Evolutionary conservation across 768 basidiomycete species (phyloP), one percentile per base, ranked within the genome.

Genomic region (Galerina sulciceps): DNA sequence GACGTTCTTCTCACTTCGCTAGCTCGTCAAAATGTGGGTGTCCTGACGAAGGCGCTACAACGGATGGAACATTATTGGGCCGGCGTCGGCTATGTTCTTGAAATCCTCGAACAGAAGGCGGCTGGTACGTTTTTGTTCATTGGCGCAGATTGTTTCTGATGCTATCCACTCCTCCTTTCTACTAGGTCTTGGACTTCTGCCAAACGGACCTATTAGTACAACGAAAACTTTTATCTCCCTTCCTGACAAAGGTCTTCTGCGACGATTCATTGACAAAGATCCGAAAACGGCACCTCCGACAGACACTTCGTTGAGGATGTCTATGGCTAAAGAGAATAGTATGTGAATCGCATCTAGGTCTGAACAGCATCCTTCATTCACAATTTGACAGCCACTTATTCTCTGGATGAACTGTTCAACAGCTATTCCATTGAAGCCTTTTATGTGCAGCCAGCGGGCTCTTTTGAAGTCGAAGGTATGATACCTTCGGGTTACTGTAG

Each of bases 31-130:
- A 52, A 52, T 40, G 50, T 52, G 10, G 50, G 50, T 37, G 50
- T 52, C 1, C 35, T 52, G 10, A 38, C 34, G 13, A 52, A 52
- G 50, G 50, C 50, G 10, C 18, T 52, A 13, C 26, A 52, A 14
- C 26, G 50, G 10, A 52, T 52, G 50, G 50, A 52, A 40, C 50
- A 52, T 14, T 52, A 52, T 18, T 52, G 50, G 50, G 50, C 50
- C n/a, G 50, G 50, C 15, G 50, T 52, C 37, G 17, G 18, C 34
- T 52, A 36, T 18, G 50, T 52, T 13, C 35, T 36, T 34, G 50
- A 40, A 37, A 36, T 52, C 15, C 50, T 52, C 8, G 50, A 52
- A 35, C 50, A 52, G 18, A 52, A 52, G 35, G 50, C 50, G 1
- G 50, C 31, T 18, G 50, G 50, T 52, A 35, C 23, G 50, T 37